A percentile compares a stretch with the other conserved stretches of the same genome.
Conservation (phyloP, 2,329 filamentous ascomycete species). For the Neoascochyta sp. region DNA sequence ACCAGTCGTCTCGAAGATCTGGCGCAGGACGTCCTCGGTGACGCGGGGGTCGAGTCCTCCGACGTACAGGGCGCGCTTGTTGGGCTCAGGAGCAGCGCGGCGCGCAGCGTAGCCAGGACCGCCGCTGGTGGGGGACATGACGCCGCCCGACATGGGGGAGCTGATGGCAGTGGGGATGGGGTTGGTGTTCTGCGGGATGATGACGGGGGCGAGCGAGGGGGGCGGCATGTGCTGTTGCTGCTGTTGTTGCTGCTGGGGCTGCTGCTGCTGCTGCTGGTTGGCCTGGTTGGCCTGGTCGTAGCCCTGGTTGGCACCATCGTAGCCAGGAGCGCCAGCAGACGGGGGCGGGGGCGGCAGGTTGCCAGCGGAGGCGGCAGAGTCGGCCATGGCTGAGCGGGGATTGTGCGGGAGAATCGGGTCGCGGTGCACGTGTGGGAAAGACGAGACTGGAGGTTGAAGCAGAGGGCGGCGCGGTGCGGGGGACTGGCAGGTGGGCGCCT, state of each 20-base stretch:
- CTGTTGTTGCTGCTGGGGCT: slow-evolving; percentile 8
- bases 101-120: slow-evolving; percentile 68
- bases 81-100: slow-evolving; percentile 92
- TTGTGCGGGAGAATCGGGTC: slow-evolving; percentile 11
- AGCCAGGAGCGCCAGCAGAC: slow-evolving; percentile 69
- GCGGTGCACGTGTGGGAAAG: slow-evolving; percentile 4
- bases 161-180: slow-evolving; percentile 90
- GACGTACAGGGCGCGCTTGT: slow-evolving; percentile 96
- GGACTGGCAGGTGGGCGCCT: slow-evolving; percentile 21
- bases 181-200: slow-evolving; percentile 94
- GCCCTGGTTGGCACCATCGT: slow-evolving; percentile 75
- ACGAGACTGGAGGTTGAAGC: slow-evolving; percentile 10
- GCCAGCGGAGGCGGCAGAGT: slow-evolving; percentile 60
- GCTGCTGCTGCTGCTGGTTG: slow-evolving; percentile 62
- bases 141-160: slow-evolving; percentile 73
- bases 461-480: slow-evolving; percentile 11
- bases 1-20: slow-evolving; percentile 98
- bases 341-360: slow-evolving; percentile 69
- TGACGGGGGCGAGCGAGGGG: slow-evolving; percentile 75
- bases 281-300: no score
- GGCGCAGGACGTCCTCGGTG: slow-evolving; percentile 91
- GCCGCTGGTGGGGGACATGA: slow-evolving; percentile 82
- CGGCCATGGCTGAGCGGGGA: slow-evolving; percentile 64
- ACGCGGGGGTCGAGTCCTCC: slow-evolving; percentile 92
- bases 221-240: slow-evolving; percentile 79